Base-by-base conservation (phyloP, 148 eudicot species). In the Camellia sinensis region DNA sequence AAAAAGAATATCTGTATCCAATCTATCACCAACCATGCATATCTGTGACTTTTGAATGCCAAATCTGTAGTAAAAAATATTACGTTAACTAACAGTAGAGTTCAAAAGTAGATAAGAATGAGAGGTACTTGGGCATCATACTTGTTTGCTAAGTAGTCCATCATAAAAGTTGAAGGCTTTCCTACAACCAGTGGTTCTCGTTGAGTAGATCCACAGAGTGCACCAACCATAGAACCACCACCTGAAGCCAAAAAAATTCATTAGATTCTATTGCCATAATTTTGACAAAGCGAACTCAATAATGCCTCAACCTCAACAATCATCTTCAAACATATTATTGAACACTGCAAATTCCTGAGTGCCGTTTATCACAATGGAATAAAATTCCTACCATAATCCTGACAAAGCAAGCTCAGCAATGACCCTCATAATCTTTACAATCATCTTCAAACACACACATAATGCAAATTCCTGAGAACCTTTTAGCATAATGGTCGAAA, bases 21-120 rank as follows among this genome's bases (percentile, higher is more conserved):
- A 82, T 90, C 98, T 91, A 87, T 96, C 99, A 29, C 99, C 99
- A 43, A 96, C 99, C 99, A 96, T 96, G 90, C 99, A 96, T 84
- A 94, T 96, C 81, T 94, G 97, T 22, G 99, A 96, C 82, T 91
- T 94, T 52, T 74, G 79, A 74, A 96, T 94, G 54, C 92, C 89
- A 59, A 96, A 96, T 85, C 99, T 96, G 85, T 80, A 41, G 54
- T 66, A 21, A 57, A 52, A 71, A 61, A 3, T 71, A 71, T n/a
- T 19, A 72, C 22, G 40, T 63, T 71, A 64, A 29, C 72, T 71
- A 62, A 75, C 3, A 43, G 6, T 37, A 66, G n/a, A 54, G n/a
- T 6, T 41, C 66, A 21, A 75, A 67, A 29, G 37, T 29, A 29
- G 37, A 29, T 29, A 29, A 29, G 37, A 29, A 29, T 29, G 37